phyloP scores from a whole-genome alignment of 108 stramenopile genomes.

The Pelagomonas calceolata region DNA sequence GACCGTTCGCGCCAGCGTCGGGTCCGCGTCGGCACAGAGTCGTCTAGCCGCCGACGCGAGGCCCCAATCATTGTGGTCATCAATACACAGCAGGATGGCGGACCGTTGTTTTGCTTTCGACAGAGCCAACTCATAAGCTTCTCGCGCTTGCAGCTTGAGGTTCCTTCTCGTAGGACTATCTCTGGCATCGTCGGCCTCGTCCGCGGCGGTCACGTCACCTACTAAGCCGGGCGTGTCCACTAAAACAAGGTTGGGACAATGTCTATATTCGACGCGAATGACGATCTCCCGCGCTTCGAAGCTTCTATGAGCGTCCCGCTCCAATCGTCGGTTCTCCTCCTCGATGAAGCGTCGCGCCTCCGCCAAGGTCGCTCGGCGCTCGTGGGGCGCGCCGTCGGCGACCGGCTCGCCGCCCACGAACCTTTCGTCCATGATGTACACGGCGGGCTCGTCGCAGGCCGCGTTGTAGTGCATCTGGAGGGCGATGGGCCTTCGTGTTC shows the following conservation, averaged over 20 bases:
- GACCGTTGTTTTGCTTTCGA: slow-evolving; percentile 71
- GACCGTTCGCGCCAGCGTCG: slow-evolving; percentile 74
- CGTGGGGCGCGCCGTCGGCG: neutral
- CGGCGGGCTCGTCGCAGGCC: slow-evolving; percentile 56
- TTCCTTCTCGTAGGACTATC: slow-evolving; percentile 57
- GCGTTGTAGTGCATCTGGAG: slow-evolving; percentile 90
- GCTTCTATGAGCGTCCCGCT: slow-evolving; percentile 66
- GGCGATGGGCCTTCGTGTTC: slow-evolving; percentile 78
- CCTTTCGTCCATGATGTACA: slow-evolving; percentile 44
- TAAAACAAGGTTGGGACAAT: slow-evolving; percentile 86
- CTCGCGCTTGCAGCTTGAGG: slow-evolving; percentile 56
- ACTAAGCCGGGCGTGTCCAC: slow-evolving; percentile 86
- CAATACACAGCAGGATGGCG: slow-evolving; percentile 85
- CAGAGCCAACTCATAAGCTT: slow-evolving; percentile 73
- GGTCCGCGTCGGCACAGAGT: slow-evolving; percentile 69
- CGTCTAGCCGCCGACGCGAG: slow-evolving; percentile 57
- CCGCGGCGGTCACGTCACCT: slow-evolving; percentile 44
- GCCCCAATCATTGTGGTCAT: slow-evolving; percentile 87
- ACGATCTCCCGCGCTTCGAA: slow-evolving; percentile 81
- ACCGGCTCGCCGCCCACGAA: neutral
- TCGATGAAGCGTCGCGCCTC: slow-evolving; percentile 79
- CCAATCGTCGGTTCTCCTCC: slow-evolving; percentile 68
- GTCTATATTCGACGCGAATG: slow-evolving; percentile 84
- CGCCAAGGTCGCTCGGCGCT: slow-evolving; percentile 37
- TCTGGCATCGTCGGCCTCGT: slow-evolving; percentile 12